Percentiles rank a stretch among this genome's conserved stretches.
These are phyloP conservation scores for Eutrema heterophyllum DNA, from an alignment of 345 rosid species.

Conservation along the genomic window DNA sequence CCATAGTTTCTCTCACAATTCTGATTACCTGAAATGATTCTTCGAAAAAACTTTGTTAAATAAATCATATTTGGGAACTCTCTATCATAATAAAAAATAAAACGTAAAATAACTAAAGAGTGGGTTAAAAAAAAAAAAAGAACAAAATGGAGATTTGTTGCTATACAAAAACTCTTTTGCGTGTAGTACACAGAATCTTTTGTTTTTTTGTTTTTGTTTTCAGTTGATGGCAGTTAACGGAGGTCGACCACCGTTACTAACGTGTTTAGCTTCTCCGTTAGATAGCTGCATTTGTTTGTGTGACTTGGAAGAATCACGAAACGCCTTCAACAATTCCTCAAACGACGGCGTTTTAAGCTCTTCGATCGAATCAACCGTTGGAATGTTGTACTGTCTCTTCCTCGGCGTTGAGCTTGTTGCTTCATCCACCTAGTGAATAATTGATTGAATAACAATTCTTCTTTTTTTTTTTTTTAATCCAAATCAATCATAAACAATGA, in stretches of 20 bases:
- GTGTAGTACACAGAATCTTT: neutral
- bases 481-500: neutral
- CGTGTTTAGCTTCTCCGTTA: conserved; percentile 74
- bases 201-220: neutral
- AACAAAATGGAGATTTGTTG: neutral
- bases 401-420: conserved; percentile 90
- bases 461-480: neutral
- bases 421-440: conserved; percentile 44
- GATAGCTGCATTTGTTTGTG: conserved; percentile 43
- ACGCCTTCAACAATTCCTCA: conserved; percentile 65
- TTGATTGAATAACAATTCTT: neutral
- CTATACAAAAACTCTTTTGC: conserved; percentile 7
- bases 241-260: conserved; percentile 23
- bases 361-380: conserved; percentile 68
- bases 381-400: conserved; percentile 71
- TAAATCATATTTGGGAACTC: neutral
- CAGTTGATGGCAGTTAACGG: conserved; percentile 36
- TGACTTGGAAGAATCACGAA: conserved; percentile 58
- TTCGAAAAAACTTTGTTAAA: neutral
- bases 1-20: neutral
- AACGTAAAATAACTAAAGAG: neutral
- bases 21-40: neutral
- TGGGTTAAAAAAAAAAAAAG: neutral
- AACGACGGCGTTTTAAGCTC: conserved; percentile 90
- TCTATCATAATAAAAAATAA: neutral